Evolutionary conservation across 129 eudicot species (phyloP).

Genomic region (Helianthus tuberosus): DNA sequence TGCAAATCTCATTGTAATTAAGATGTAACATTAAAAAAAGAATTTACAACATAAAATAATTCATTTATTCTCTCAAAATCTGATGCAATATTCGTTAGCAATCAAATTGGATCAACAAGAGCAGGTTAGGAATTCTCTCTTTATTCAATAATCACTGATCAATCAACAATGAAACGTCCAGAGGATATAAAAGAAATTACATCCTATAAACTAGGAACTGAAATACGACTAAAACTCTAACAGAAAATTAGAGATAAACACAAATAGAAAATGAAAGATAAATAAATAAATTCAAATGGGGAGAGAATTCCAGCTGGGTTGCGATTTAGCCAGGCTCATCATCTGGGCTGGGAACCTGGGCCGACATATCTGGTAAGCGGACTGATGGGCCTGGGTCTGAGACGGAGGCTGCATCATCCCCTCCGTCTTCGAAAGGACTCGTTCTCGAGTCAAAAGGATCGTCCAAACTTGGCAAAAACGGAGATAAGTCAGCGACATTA

Average conservation of each 20-base stretch:
- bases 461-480: too few species aligned
- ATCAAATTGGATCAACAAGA: not conserved
- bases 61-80: too few species aligned
- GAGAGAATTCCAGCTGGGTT: constrained; percentile 6
- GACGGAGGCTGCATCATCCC: not conserved
- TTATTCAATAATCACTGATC: not conserved
- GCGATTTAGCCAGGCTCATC: not conserved
- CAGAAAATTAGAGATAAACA: not conserved
- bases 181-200: not conserved
- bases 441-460: too few species aligned
- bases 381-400: not conserved
- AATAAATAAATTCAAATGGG: not conserved
- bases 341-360: not conserved
- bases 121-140: not conserved
- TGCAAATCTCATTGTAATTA: too few species aligned
- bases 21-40: too few species aligned
- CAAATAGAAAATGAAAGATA: not conserved
- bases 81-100: too few species aligned
- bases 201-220: constrained; percentile 4
- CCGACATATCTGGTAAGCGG: not conserved
- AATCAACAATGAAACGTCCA: not conserved
- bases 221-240: not conserved
- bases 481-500: too few species aligned
- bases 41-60: too few species aligned
- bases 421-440: too few species aligned